Base-by-base conservation (phyloP, 176 grass and related monocot genomes). In the Hsuehochloa calcarea region DNA sequence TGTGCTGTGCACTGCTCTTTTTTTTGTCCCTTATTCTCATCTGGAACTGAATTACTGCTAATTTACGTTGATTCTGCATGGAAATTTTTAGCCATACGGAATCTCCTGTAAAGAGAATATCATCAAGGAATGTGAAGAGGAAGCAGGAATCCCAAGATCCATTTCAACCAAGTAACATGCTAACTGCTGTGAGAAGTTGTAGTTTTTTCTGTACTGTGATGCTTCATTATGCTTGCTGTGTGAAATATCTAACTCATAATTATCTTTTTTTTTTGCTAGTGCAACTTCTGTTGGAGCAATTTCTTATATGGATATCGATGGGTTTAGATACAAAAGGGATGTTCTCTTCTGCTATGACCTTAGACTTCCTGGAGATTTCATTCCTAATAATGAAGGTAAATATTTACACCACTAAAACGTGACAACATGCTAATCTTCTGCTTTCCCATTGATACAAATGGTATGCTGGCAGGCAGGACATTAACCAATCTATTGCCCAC, bases 311-410 rank as follows among this genome's bases (percentile, higher is more conserved):
- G 95, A 98, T 82, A 92, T 95, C 65, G 82, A 98, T 68, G 87
- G 93, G 46, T 93, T 91, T 72, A 87, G 91, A 85, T 95, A 87
- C 87, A 97, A 97, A 93, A 90, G 95, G 88, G 93, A 95, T 83
- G 92, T 95, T 72, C 91, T 97, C 81, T 97, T 97, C 80, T 97
- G 95, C 87, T 97, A 95, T 65, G 95, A 97, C 64, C 86, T 97
- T 31, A 90, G 88, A 75, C 86, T 97, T 47, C 93, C 95, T 85
- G 52, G 26, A 66, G 91, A 93, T 79, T 97, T 97, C 25, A 37
- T 85, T 84, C 95, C 95, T 71, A 90, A 91, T 63, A 97, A 97
- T 85, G 89, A 94, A 90, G 95, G 95, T 95, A 74, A 62, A 54
- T 49, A 17, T 84, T 45, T 6, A 27, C 51, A 56, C 8, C 6